Percentiles rank a stretch among this genome's conserved stretches.
phyloP scores from a whole-genome alignment of 139 green algal species.

The Astrephomene gubernaculifera region DNA sequence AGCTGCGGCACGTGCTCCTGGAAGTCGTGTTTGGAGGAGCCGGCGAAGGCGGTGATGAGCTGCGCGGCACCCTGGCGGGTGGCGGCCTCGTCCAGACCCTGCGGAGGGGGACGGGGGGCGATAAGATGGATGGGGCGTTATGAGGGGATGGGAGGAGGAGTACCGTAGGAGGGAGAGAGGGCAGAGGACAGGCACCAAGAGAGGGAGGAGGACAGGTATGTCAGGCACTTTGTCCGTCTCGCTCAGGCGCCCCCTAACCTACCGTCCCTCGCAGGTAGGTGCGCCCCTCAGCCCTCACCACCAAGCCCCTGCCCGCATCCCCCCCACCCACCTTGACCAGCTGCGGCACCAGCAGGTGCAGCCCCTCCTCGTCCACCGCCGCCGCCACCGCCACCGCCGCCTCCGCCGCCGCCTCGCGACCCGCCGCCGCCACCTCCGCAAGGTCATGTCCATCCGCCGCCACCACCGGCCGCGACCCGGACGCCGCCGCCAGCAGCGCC shows the following conservation, averaged over 20 bases:
- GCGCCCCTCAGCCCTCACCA: background rate
- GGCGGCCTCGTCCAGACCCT: conserved; percentile 74
- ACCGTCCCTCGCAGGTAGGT: too few relatives aligned
- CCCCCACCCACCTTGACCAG: conserved; percentile 60
- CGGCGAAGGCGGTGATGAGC: conserved; percentile 43
- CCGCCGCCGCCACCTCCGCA: conserved; percentile 31
- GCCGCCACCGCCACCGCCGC: conserved; percentile 49
- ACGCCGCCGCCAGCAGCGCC: conserved; percentile 68
- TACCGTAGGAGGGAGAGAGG: too few relatives aligned
- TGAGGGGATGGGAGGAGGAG: background rate
- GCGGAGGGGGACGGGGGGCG: background rate
- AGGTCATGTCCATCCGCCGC: background rate
- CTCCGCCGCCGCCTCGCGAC: background rate
- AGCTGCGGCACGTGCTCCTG: conserved; percentile 53
- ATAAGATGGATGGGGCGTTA: too few relatives aligned
- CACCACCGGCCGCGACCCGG: conserved; percentile 4
- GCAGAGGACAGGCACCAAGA: too few relatives aligned
- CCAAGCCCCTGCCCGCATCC: background rate
- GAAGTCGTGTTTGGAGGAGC: conserved; percentile 45
- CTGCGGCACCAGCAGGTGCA: conserved; percentile 83
- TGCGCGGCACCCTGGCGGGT: conserved; percentile 20
- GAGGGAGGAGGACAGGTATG: too few relatives aligned
- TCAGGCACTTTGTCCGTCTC: too few relatives aligned
- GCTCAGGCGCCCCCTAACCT: too few relatives aligned
- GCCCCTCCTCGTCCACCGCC: conserved; percentile 72